These are phyloP conservation scores for Nemania sp. DNA, from an alignment of 2,329 filamentous ascomycete genomes.

Conservation along the genomic window DNA sequence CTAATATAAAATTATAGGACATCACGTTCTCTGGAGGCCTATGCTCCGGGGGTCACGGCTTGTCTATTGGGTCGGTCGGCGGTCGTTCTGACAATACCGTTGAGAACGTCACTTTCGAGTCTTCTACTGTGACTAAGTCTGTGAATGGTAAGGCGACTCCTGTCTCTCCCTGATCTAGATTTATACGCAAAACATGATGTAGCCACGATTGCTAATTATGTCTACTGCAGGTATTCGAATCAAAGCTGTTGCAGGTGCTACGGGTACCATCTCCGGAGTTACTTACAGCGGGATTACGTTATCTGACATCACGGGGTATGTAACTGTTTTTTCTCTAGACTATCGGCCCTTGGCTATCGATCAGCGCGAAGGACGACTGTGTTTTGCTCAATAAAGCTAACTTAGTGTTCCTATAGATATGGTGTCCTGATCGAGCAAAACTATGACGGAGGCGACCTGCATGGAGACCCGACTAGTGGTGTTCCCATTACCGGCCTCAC, in stretches of 20 bases:
- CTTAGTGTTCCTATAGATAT: slow-evolving; percentile 53
- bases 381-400: neutral
- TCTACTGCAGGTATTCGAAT: slow-evolving; percentile 60
- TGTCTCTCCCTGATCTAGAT: too few relatives aligned
- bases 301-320: slow-evolving; percentile 55
- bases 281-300: slow-evolving; percentile 66
- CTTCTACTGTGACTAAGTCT: slow-evolving; percentile 62
- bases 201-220: neutral
- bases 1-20: slow-evolving; percentile 19
- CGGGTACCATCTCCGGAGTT: slow-evolving; percentile 63
- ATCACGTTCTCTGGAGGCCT: slow-evolving; percentile 55
- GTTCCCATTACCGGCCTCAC: slow-evolving; percentile 60
- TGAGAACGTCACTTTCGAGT: slow-evolving; percentile 62
- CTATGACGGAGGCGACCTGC: slow-evolving; percentile 58
- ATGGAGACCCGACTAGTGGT: slow-evolving; percentile 57
- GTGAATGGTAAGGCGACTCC: slow-evolving; percentile 56
- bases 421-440: slow-evolving; percentile 71
- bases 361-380: neutral
- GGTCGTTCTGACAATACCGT: slow-evolving; percentile 67
- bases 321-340: neutral
- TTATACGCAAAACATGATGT: neutral
- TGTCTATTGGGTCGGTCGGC: slow-evolving; percentile 71
- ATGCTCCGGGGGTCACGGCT: slow-evolving; percentile 66
- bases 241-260: slow-evolving; percentile 66
- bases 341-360: neutral